Conservation (phyloP, 106 monocot species). For the Allium cepa region DNA sequence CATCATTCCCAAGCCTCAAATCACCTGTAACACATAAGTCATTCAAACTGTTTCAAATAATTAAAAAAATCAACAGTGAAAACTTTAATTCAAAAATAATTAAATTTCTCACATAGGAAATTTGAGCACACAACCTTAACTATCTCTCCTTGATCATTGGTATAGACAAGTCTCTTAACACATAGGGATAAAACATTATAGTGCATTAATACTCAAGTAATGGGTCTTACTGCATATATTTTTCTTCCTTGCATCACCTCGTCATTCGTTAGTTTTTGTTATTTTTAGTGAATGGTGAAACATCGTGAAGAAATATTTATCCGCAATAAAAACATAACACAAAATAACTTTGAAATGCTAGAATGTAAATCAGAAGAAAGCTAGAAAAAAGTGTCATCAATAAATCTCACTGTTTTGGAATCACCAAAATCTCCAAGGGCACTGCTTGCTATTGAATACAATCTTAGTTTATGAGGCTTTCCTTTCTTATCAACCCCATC, state of each 20-base stretch:
- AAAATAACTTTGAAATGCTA: not conserved
- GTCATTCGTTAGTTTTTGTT: too few relatives aligned
- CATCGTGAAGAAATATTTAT: too few relatives aligned
- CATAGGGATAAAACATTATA: slow-evolving; percentile 41
- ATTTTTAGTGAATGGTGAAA: too few relatives aligned
- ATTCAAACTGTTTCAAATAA: not conserved
- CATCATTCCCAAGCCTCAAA: slow-evolving; percentile 81
- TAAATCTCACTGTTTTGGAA: slow-evolving; percentile 75
- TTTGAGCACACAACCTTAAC: slow-evolving; percentile 99
- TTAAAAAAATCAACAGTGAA: not conserved
- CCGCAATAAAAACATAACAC: too few relatives aligned
- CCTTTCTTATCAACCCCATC: slow-evolving; percentile 93
- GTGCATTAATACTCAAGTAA: too few relatives aligned
- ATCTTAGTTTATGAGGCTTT: slow-evolving; percentile 91
- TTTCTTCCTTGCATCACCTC: too few relatives aligned
- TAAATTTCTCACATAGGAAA: slow-evolving; percentile 62
- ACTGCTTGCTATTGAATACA: slow-evolving; percentile 97
- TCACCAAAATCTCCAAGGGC: slow-evolving; percentile 95
- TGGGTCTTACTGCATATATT: too few relatives aligned
- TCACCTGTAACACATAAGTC: slow-evolving; percentile 43
- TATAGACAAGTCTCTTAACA: slow-evolving; percentile 90
- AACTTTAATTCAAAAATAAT: not conserved
- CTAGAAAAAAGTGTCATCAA: not conserved
- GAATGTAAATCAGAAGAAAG: not conserved
- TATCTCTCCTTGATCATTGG: slow-evolving; percentile 92